Base-by-base conservation (phyloP, 306 rosid genomes). In the Carpinus viminea region DNA sequence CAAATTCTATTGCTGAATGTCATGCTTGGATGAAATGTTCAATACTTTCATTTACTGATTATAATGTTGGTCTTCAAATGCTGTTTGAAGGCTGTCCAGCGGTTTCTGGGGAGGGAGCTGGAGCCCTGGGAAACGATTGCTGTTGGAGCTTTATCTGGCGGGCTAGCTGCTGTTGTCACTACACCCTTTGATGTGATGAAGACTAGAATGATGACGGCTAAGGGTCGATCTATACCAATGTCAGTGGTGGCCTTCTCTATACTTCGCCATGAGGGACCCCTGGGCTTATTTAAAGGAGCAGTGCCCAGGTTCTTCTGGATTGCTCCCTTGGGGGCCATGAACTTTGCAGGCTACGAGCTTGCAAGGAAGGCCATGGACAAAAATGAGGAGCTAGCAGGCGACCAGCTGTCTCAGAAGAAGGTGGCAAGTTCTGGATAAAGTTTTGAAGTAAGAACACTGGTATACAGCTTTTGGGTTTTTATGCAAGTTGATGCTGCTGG, bases 111-210 rank as follows among this genome's bases (percentile, higher is more conserved):
- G 60, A 88, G 99, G 72, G 99, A 96, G 20, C 86, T 96, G 31
- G 98, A 93, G 78, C 91, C 98, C 2, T 93, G 98, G 98, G 99
- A 96, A 88, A 91, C 98, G 70, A 90, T 96, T 70, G 85, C 87
- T 5, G 99, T 96, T 15, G 99, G 99, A 81, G 99, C 99, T 46
- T 79, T 96, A 86, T 93, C 99, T 3, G 99, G 99, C 4, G 99
- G 99, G 69, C 85, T 96, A 84, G 96, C 99, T 2, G 97, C 99
- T 45, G 98, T 96, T 47, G 90, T 87, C 54, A 93, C 99, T 2
- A 96, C 99, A 7, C 99, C 99, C 5, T 96, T 93, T 65, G 99
- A 96, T 82, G 99, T 96, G 77, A 93, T 96, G 99, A 96, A 96
- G 85, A 96, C 99, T 41, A 85, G 99, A 84, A 96, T 93, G 99